Evolutionary conservation across 2,329 filamentous ascomycete species (phyloP).

Genomic region (Fusarium armeniacum): DNA sequence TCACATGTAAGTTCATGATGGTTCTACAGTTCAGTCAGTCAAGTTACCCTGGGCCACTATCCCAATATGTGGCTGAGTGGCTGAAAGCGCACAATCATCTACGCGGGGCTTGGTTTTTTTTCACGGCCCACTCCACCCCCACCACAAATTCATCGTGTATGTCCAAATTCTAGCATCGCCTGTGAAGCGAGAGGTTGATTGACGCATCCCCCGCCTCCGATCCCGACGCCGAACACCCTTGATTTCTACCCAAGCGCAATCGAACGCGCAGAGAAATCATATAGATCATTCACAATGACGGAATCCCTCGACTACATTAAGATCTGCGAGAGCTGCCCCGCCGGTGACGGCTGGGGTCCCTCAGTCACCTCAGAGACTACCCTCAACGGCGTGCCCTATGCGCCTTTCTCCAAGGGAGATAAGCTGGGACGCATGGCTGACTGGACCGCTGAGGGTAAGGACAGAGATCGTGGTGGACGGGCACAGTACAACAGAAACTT

Average conservation of each 20-base stretch:
- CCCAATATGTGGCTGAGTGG: slow-evolving; percentile 43
- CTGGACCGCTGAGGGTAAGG: slow-evolving; percentile 94
- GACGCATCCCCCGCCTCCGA: slow-evolving; percentile 46
- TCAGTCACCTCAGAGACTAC: slow-evolving; percentile 86
- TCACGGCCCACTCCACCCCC: slow-evolving; percentile 55
- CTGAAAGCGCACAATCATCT: slow-evolving; percentile 44
- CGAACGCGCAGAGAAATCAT: slow-evolving; percentile 33
- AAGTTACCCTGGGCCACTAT: slow-evolving; percentile 25
- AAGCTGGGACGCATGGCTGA: slow-evolving; percentile 99
- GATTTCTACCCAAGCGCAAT: slow-evolving; percentile 27
- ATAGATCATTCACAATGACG: slow-evolving; percentile 57
- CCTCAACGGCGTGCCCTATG: slow-evolving; percentile 94
- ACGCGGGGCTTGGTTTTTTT: slow-evolving; percentile 54
- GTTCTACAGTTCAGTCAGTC: neutral
- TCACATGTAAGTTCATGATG: neutral
- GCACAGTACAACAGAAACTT: slow-evolving; percentile 94
- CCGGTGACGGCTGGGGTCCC: slow-evolving; percentile 90
- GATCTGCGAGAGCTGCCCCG: slow-evolving; percentile 78
- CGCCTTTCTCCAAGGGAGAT: slow-evolving; percentile 98
- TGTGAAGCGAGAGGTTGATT: slow-evolving; percentile 42
- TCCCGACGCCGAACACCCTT: slow-evolving; percentile 29
- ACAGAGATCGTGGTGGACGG: slow-evolving; percentile 81
- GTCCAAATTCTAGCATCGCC: slow-evolving; percentile 54
- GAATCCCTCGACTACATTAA: slow-evolving; percentile 71
- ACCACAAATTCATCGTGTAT: slow-evolving; percentile 59